Base-by-base conservation (phyloP, 768 basidiomycete species). In the Hygrophorus pudorinus region DNA sequence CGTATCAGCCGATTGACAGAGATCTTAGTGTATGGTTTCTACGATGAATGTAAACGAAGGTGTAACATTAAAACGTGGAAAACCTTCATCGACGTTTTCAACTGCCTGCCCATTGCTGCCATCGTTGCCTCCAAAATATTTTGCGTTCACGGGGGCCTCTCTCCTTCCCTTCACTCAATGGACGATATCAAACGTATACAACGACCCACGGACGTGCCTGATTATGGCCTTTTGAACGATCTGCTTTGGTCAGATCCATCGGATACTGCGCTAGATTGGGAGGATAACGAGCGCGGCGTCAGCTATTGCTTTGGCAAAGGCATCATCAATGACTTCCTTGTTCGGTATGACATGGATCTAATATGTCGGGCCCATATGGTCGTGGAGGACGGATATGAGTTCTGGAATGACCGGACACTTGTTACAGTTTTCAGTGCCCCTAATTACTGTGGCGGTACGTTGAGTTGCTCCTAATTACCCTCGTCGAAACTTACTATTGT, bases 51-150 rank as follows among this genome's bases (percentile, higher is more conserved):
- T 74, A 99, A 99, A 68, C 83, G 96, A 59, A 79, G 96, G 51
- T 96, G 92, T 74, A 97, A 94, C 63, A 91, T 98, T 74, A 99
- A 98, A 71, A 93, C 89, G 20, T 99, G 96, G 96, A 98, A 94
- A 68, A 93, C 91, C 2, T 98, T 99, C 64, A 89, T 98, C 62
- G 96, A 99, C 67, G 94, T 97, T 47, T 99, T 99, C 77, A 98
- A 99, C 65, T 93, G 92, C 57, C 78, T 99, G 10, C 96, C 96
- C 40, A 98, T 99, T 57, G 93, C 94, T 32, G 92, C 96, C 27
- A 87, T 99, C 58, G 96, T 99, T 39, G 96, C 94, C 6, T 91
- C 90, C 55, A 99, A 99, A 71, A 99, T 99, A 58, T 99, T 99
- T 66, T 98, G 96, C 59, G 96, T 99, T 11, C 96, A 99, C 56